Evolutionary conservation across 106 monocot genomes (phyloP), one percentile per base, ranked within the genome.

Genomic region (Acorus gramineus): DNA sequence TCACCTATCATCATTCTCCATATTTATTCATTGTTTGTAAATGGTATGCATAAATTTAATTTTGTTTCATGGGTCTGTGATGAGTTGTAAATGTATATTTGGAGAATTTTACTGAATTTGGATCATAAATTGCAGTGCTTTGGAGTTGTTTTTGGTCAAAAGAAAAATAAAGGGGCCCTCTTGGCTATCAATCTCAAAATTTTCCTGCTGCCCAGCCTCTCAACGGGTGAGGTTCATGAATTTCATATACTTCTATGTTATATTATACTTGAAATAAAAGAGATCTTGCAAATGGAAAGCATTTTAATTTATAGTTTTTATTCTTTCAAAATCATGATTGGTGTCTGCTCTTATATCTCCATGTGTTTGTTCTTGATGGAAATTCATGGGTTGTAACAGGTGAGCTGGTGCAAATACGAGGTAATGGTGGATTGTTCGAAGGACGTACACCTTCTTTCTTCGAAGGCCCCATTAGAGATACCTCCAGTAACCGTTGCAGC

Each of bases 371-470:
- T 53, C 12, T 14, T 42, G 9, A 43, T 52, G 61, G 28, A 61
- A 61, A 44, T 44, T 55, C 4, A n/a, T 66, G 3, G 11, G 50
- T 49, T 61, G 2, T 28, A 68, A 71, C 83, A 96, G 96, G 87
- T 90, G 55, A 96, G 96, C 74, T 96, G 90, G 90, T 96, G 96
- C 71, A 96, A 85, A 75, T 91, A 77, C 83, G 96, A 96, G 66
- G 49, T 96, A 46, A 72, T 75, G 14, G 87, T 88, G 73, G 82
- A 96, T 62, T 85, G 73, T 59, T 83, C 87, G n/a, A 96, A 96
- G 61, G 82, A 95, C 64, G 73, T 95, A 49, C 63, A 50, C 55
- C 70, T 76, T 71, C 72, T 71, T 71, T 64, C 69, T 66, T 73
- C 87, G 71, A 87, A 87, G 55, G 71, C 53, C 8, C 5, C 60